Evolutionary conservation across 2,329 filamentous ascomycete species (phyloP), one percentile per base, ranked within the genome.

Genomic region (Alternaria panax): DNA sequence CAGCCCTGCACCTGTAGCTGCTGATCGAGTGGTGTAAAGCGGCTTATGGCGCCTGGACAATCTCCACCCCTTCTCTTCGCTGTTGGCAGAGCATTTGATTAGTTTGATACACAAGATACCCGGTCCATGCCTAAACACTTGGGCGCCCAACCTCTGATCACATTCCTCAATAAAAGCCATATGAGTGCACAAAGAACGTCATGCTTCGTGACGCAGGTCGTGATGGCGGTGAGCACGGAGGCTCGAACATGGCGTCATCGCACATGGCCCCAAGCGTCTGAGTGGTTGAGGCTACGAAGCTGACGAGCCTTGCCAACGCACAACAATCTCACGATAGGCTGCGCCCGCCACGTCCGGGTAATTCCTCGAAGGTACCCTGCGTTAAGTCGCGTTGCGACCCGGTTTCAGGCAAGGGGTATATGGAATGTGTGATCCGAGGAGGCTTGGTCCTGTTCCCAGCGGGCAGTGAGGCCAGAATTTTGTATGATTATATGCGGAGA

Each of bases 241-340:
- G 42, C 47, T 52, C 38, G 24, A 59, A 54, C 54, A 62, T 67
- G 60, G 36, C 65, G 65, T 67, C 65, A 67, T 67, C 28, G 51
- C 43, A 59, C 57, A 58, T 60, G 36, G 25, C 30, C 38, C 41
- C 46, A 45, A 51, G 38, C 42, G 18, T 34, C 47, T 40, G 53
- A 52, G 56, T 61, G 55, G 43, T 51, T 56, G 43, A 56, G 56
- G 22, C 18, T 47, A 40, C 24, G 43, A 57, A 50, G 42, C 54
- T 58, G 59, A 59, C 48, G 56, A 48, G 51, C 36, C 18, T 57
- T 61, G 65, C 65, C 65, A 67, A 46, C 65, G 63, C 63, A 64
- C 27, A 42, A 36, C 30, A 53, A 57, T 51, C 22, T 60, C 59
- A 67, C 56, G 53, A 65, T 64, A 59, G 51, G 56, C 46, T 38